Conservation (phyloP, 129 eudicot genomes). For the Ambrosia trifida region DNA sequence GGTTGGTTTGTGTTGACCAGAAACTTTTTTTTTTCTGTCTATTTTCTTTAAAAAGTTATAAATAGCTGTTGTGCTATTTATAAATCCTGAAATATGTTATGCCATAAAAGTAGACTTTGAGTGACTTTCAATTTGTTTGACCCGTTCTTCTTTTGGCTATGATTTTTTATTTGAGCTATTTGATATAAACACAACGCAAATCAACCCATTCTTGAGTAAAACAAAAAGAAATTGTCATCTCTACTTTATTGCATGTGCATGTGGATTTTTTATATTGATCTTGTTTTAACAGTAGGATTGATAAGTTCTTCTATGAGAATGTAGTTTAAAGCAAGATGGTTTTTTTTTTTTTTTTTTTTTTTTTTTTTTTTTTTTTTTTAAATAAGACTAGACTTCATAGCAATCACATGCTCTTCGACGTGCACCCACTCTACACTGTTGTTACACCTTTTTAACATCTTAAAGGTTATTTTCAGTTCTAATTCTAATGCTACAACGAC, state of each 20-base stretch:
- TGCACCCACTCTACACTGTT: neutral
- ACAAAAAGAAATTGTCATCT: neutral
- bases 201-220: neutral
- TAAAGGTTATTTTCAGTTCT: neutral
- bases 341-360: neutral
- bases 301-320: constrained; percentile 12
- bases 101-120: neutral
- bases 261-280: neutral
- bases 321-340: constrained; percentile 21
- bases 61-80: neutral
- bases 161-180: neutral
- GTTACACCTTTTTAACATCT: neutral
- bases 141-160: neutral
- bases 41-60: neutral
- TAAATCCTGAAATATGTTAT: neutral
- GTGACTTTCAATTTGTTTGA: neutral
- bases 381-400: neutral
- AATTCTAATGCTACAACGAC: neutral
- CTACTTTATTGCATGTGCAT: neutral
- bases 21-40: neutral
- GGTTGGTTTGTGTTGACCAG: neutral
- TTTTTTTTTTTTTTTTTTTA: neutral
- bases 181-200: neutral
- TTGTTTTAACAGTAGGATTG: neutral
- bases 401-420: constrained; percentile 13